phyloP scores from a whole-genome alignment of 2,329 filamentous ascomycete genomes.

The Dactylonectria estremocensis region DNA sequence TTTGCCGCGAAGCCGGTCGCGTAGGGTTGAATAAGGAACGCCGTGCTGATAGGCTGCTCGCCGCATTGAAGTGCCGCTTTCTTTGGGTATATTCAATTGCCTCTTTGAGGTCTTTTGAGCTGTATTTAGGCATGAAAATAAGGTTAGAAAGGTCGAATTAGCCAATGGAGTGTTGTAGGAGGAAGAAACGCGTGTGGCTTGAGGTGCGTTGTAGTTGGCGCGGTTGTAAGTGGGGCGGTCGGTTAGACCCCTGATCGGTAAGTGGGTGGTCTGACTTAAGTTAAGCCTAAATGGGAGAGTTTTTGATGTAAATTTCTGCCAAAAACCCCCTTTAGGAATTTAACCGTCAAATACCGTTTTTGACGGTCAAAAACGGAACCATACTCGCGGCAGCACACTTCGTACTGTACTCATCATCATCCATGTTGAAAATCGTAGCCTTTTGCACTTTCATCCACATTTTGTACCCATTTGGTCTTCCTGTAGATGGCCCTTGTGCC shows the following conservation, averaged over 20 bases:
- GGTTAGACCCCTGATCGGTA: neutral
- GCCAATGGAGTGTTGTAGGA: neutral
- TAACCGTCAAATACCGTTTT: too few species aligned
- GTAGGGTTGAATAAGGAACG: neutral
- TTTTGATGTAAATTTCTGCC: too few species aligned
- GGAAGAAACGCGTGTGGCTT: slow-evolving; percentile 1
- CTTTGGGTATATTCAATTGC: neutral
- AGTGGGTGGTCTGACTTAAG: too few species aligned
- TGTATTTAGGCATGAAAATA: neutral
- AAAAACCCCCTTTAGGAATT: too few species aligned
- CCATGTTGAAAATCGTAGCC: too few species aligned
- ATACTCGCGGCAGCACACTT: too few species aligned
- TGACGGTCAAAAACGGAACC: too few species aligned
- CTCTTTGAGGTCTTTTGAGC: neutral
- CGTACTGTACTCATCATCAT: too few species aligned
- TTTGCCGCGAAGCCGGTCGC: neutral
- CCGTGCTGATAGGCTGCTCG: neutral
- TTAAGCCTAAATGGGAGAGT: too few species aligned
- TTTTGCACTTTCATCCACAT: neutral
- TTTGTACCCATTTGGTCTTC: slow-evolving; percentile 4
- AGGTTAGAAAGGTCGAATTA: neutral
- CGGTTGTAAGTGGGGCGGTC: neutral
- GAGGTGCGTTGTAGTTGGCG: neutral
- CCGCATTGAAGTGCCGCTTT: neutral
- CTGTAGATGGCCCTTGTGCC: neutral